phyloP scores from a whole-genome alignment of 495 filamentous ascomycete genomes.

The Cercophora sp. region DNA sequence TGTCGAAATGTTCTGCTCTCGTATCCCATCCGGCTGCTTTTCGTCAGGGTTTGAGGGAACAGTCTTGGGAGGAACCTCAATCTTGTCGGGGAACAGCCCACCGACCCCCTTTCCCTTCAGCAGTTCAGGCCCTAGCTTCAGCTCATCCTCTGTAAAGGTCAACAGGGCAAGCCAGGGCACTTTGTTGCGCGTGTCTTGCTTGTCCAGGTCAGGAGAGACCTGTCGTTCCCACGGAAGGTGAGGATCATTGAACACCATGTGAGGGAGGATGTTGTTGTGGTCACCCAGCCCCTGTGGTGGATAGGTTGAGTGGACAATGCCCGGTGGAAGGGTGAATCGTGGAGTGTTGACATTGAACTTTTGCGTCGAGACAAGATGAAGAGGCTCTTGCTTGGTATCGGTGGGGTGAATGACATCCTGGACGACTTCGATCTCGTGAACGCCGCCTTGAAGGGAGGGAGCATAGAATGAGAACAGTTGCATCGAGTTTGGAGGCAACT shows the following conservation, averaged over 20 bases:
- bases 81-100: background rate
- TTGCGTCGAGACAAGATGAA: slow-evolving; percentile 1
- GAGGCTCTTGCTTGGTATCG: background rate
- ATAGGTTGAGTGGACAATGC: slow-evolving; percentile 36
- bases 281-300: slow-evolving; percentile 40
- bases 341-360: slow-evolving; percentile 36
- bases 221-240: slow-evolving; percentile 47
- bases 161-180: slow-evolving; percentile 41
- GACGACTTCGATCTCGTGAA: slow-evolving; percentile 17
- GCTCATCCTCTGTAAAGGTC: slow-evolving; percentile 32
- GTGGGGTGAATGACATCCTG: slow-evolving; percentile 13
- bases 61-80: background rate
- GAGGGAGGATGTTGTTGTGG: slow-evolving; percentile 35
- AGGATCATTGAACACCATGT: slow-evolving; percentile 48
- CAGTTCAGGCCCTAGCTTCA: slow-evolving; percentile 2
- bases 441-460: slow-evolving; percentile 27
- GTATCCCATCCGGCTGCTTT: background rate
- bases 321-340: slow-evolving; percentile 26
- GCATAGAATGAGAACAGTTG: background rate
- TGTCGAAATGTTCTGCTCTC: slow-evolving; percentile 8
- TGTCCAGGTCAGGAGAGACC: background rate
- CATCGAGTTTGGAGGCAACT: background rate
- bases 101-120: background rate
- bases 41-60: background rate
- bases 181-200: slow-evolving; percentile 18